A percentile compares a stretch with the other conserved stretches of the same genome.
Evolutionary conservation across 306 rosid genomes (phyloP).

Genomic region (Trichosanthes truncata): DNA sequence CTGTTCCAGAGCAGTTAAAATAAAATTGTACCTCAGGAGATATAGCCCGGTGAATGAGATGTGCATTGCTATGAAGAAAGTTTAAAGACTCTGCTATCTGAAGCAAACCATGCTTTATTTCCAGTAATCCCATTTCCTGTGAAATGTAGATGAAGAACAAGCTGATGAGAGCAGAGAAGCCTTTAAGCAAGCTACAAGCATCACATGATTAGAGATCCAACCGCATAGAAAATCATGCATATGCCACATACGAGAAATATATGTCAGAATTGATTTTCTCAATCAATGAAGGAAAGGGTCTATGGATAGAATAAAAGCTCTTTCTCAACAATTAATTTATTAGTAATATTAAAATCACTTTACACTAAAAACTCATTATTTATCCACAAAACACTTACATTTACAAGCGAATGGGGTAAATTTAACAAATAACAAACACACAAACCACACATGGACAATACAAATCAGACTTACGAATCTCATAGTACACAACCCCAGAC

Average conservation of each 20-base stretch:
- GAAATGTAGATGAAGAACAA: neutral
- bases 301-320: neutral
- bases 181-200: neutral
- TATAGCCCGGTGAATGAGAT: slow-evolving; percentile 79
- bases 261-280: neutral
- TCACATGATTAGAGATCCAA: neutral
- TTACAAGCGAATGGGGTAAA: neutral
- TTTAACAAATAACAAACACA: neutral
- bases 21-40: slow-evolving; percentile 66
- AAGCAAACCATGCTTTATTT: slow-evolving; percentile 95
- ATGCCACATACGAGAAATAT: neutral
- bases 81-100: slow-evolving; percentile 88
- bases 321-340: neutral
- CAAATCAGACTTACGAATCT: neutral
- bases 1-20: neutral
- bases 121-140: slow-evolving; percentile 89
- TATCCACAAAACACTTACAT: neutral
- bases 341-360: neutral
- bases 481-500: neutral
- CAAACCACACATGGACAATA: neutral
- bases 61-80: slow-evolving; percentile 89
- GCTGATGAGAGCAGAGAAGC: neutral
- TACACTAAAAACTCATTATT: neutral
- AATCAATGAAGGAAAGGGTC: neutral
- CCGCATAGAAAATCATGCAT: neutral